These are phyloP conservation scores for Staphylotrichum longicolle DNA, from an alignment of 495 filamentous ascomycete species.

Conservation along the genomic window DNA sequence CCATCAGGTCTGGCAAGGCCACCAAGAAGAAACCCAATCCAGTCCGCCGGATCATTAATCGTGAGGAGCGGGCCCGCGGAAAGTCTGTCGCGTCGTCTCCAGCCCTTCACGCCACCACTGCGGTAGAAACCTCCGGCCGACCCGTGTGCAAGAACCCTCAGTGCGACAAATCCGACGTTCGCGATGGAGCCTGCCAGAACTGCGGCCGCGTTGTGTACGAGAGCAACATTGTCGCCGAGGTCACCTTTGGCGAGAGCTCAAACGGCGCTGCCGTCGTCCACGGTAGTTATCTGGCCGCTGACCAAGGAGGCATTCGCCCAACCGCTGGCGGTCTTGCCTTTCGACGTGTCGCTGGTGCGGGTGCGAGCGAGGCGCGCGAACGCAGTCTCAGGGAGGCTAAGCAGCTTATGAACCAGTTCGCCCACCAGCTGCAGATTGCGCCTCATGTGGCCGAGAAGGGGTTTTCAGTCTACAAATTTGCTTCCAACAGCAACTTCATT, in stretches of 20 bases:
- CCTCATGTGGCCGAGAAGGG: constrained; percentile 60
- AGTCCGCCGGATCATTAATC: constrained; percentile 35
- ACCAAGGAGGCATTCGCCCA: constrained; percentile 56
- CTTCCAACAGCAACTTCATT: constrained; percentile 74
- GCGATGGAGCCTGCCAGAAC: constrained; percentile 65
- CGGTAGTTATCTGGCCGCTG: constrained; percentile 79
- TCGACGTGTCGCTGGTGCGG: constrained; percentile 39
- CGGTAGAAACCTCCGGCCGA: constrained; percentile 4
- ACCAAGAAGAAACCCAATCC: constrained; percentile 31
- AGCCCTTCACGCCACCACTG: not conserved
- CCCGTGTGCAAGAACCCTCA: constrained; percentile 34
- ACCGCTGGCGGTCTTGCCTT: constrained; percentile 44
- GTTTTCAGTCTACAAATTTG: constrained; percentile 73
- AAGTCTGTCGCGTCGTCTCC: constrained; percentile 24
- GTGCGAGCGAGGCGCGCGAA: constrained; percentile 56
- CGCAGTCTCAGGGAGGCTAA: constrained; percentile 64
- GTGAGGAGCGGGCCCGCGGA: constrained; percentile 31
- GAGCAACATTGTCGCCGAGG: constrained; percentile 84
- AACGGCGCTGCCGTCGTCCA: constrained; percentile 87
- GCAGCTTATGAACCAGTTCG: constrained; percentile 45
- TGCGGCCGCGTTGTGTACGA: constrained; percentile 82
- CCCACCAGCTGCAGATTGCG: constrained; percentile 53
- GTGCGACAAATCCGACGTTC: constrained; percentile 41
- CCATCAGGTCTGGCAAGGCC: constrained; percentile 13
- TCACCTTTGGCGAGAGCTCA: constrained; percentile 80